phyloP scores from a whole-genome alignment of 2,329 filamentous ascomycete species.

The Ambrosiella cleistominuta region DNA sequence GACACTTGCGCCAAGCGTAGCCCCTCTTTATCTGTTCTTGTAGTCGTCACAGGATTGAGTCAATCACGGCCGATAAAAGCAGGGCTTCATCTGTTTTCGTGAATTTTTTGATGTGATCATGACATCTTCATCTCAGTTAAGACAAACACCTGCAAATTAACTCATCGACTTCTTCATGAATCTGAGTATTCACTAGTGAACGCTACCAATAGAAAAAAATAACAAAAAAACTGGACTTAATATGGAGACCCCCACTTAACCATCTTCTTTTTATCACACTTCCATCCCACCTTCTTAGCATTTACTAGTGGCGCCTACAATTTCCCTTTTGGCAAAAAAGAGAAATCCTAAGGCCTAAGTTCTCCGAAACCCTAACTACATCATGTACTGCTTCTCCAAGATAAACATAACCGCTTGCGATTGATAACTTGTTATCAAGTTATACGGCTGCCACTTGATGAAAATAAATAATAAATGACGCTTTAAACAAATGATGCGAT shows the following conservation, averaged over 20 bases:
- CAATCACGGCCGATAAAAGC: neutral
- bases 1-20: neutral
- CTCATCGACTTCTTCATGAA: too few relatives aligned
- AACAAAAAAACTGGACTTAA: neutral
- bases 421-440: too few relatives aligned
- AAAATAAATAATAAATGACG: too few relatives aligned
- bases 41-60: neutral
- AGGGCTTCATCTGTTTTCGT: neutral
- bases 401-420: too few relatives aligned
- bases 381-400: too few relatives aligned
- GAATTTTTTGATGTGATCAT: too few relatives aligned
- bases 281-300: neutral
- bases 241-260: slow-evolving; percentile 1
- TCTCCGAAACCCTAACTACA: too few relatives aligned
- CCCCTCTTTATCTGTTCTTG: neutral
- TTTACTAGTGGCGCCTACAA: neutral
- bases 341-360: neutral
- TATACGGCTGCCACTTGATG: too few relatives aligned
- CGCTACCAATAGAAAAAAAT: neutral
- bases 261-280: neutral
- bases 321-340: neutral
- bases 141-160: too few relatives aligned
- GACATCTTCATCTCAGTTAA: too few relatives aligned
- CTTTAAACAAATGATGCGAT: too few relatives aligned
- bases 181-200: too few relatives aligned